phyloP scores from a whole-genome alignment of 73 alveolate genomes.

The Breviolum minutum region DNA sequence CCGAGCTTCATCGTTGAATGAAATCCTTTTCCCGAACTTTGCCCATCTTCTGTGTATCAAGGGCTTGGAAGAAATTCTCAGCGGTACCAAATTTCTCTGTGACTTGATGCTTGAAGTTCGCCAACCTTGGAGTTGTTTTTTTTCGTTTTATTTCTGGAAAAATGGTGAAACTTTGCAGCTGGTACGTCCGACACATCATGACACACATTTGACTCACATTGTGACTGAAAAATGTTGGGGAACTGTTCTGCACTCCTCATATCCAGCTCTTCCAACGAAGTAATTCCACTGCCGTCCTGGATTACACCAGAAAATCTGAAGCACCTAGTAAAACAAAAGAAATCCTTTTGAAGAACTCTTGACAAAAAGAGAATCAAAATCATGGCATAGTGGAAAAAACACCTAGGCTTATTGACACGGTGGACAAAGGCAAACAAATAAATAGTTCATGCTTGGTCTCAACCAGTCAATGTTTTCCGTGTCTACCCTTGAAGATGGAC shows the following conservation, averaged over 20 bases:
- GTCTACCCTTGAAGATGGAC: too few relatives aligned
- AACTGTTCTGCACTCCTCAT: slow-evolving; percentile 46
- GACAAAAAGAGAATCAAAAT: not conserved
- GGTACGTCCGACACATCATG: not conserved
- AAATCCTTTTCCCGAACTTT: slow-evolving; percentile 19
- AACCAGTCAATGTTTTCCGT: too few relatives aligned
- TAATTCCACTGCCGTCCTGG: slow-evolving; percentile 50
- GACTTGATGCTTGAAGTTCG: slow-evolving; percentile 52
- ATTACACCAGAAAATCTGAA: not conserved
- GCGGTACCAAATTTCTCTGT: slow-evolving; percentile 43
- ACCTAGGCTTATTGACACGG: not conserved
- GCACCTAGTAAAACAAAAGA: not conserved
- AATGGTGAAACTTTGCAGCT: not conserved
- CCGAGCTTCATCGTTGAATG: slow-evolving; percentile 2
- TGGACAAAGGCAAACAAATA: too few relatives aligned
- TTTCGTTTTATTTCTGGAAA: too few relatives aligned
- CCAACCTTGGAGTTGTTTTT: slow-evolving; percentile 39
- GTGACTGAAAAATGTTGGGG: not conserved
- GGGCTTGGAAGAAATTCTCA: slow-evolving; percentile 11
- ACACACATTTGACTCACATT: too few relatives aligned
- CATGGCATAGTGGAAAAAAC: not conserved
- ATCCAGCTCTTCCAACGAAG: slow-evolving; percentile 53
- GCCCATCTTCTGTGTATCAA: slow-evolving; percentile 6
- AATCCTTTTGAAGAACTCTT: too few relatives aligned
- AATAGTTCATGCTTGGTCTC: too few relatives aligned